Evolutionary conservation across 176 grass and related monocot genomes (phyloP).

Genomic region (Dactylis glomerata): DNA sequence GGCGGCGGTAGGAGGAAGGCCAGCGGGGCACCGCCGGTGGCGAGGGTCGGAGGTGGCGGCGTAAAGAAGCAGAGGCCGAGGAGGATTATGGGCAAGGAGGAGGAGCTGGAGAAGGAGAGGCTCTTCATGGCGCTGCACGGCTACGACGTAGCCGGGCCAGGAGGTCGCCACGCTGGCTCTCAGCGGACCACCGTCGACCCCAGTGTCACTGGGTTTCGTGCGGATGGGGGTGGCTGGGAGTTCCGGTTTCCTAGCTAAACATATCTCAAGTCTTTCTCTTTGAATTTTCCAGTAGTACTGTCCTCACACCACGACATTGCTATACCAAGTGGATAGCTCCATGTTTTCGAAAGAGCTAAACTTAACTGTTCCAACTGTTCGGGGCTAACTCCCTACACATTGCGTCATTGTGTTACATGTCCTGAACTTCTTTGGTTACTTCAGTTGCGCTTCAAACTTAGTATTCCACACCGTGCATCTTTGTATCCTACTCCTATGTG

Average conservation of each 20-base stretch:
- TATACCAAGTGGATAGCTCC: neutral
- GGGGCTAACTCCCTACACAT: neutral
- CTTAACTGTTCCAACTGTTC: neutral
- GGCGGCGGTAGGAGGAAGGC: slow-evolving; percentile 38
- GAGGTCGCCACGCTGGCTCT: neutral
- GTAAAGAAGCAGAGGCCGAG: slow-evolving; percentile 51
- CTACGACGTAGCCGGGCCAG: slow-evolving; percentile 16
- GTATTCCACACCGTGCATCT: neutral
- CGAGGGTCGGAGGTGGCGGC: neutral
- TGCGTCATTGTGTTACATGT: neutral
- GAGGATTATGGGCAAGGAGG: slow-evolving; percentile 32
- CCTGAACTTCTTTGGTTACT: neutral
- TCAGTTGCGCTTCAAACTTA: neutral
- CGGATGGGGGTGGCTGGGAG: neutral
- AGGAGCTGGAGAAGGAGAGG: slow-evolving; percentile 72
- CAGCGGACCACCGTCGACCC: neutral
- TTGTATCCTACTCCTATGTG: neutral
- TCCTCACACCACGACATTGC: neutral
- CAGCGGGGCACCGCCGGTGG: slow-evolving; percentile 7
- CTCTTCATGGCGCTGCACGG: slow-evolving; percentile 63
- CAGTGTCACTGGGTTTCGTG: neutral
- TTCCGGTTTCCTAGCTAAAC: slow-evolving; percentile 6
- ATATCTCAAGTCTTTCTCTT: neutral
- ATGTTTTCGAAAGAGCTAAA: slow-evolving; percentile 1
- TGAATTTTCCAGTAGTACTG: neutral